A percentile compares a stretch with the other conserved stretches of the same genome.
These are phyloP conservation scores for Chlamydomonas eustigma DNA, from an alignment of 139 green algal species.

Conservation along the genomic window DNA sequence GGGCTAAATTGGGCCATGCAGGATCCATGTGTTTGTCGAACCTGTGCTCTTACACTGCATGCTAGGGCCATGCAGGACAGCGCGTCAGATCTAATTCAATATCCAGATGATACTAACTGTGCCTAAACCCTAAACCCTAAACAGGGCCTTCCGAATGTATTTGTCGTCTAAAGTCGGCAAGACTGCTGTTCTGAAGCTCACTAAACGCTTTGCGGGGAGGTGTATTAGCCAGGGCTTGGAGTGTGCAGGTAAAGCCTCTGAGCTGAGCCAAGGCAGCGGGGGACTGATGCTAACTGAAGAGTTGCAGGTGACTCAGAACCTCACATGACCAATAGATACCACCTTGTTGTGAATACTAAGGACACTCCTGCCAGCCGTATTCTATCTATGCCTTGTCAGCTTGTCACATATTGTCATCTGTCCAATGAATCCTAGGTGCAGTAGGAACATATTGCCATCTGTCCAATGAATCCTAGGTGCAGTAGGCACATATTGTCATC, in stretches of 20 bases:
- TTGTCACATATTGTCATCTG: neutral
- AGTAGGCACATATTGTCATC: neutral
- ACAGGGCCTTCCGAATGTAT: constrained; percentile 45
- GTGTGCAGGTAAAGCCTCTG: neutral
- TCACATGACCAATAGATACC: neutral
- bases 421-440: too few relatives aligned
- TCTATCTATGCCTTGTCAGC: neutral
- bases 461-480: neutral
- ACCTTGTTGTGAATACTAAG: neutral
- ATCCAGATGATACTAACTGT: neutral
- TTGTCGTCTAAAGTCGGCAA: constrained; percentile 58
- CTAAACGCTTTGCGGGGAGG: neutral
- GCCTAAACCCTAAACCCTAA: neutral
- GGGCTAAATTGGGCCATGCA: neutral
- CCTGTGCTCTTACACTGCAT: too few relatives aligned
- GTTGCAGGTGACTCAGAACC: neutral
- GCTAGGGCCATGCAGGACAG: too few relatives aligned
- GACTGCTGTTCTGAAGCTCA: constrained; percentile 22
- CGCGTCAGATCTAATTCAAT: neutral
- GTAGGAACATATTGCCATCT: too few relatives aligned
- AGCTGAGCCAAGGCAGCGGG: too few relatives aligned
- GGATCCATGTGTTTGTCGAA: neutral
- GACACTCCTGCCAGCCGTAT: neutral
- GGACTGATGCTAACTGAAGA: neutral
- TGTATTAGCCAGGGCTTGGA: neutral